Evolutionary conservation across 1,284 basidiomycete genomes (phyloP), one percentile per base, ranked within the genome.

Genomic region (Ceratobasidium sp.): DNA sequence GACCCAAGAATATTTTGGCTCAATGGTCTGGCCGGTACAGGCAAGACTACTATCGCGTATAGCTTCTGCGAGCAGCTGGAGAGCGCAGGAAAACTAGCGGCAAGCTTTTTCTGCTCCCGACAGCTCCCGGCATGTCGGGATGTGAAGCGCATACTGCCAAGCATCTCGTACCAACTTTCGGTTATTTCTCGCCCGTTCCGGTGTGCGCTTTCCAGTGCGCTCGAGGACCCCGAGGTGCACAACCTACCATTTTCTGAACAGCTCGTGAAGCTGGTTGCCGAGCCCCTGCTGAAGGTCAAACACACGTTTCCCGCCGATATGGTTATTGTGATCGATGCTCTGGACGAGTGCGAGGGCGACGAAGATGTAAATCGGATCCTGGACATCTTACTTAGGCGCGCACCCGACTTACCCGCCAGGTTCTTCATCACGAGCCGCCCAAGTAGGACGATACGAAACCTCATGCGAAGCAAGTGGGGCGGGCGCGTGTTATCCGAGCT

Each of bases 81-180:
- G 37, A 24, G 34, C 9, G 24, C 14, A 19, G 37, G 24, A 16
- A 24, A 13, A 24, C 59, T 62, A 7, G 59, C 9, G 1, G 59
- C 59, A 7, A 62, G 59, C 24, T 62, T 62, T 22, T 62, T 62
- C n/a, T 62, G 59, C 41, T 43, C 59, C 1, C 59, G 39, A 11
- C 59, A 43, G 24, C 56, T 59, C 8, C 56, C 56, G 6, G 56
- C 14, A n/a, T 59, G 56, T 19, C 56, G 56, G 31, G 27, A 62
- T n/a, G 59, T 62, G 37, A 62, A 41, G n/a, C n/a, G n/a, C n/a
- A n/a, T n/a, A n/a, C n/a, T n/a, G n/a, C n/a, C n/a, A n/a, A n/a
- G n/a, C n/a, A n/a, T n/a, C n/a, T n/a, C n/a, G n/a, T n/a, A n/a
- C n/a, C n/a, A n/a, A n/a, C n/a, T n/a, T n/a, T n/a, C n/a, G n/a